These are phyloP conservation scores for Paramecium sonneborni DNA, from an alignment of 73 alveolate species.

Conservation along the genomic window DNA sequence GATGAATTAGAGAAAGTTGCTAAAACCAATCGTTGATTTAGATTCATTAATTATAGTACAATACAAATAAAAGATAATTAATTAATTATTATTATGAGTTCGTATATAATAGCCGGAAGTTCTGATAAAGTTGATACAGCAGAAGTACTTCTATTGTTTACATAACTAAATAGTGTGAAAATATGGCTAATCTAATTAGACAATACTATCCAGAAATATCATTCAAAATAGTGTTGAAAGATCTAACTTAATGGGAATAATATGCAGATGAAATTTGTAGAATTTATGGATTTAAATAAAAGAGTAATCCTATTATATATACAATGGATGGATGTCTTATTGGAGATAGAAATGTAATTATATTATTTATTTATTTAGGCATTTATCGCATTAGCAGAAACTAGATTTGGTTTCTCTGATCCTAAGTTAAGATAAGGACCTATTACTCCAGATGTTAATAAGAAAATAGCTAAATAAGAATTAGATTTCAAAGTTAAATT, in stretches of 20 bases:
- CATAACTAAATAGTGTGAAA: neutral
- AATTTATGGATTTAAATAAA: conserved; percentile 44
- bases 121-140: conserved; percentile 46
- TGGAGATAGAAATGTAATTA: conserved; percentile 41
- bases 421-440: conserved; percentile 48
- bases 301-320: conserved; percentile 33
- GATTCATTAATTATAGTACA: neutral
- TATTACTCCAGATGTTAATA: conserved; percentile 50
- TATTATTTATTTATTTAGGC: neutral
- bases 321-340: conserved; percentile 11
- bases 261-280: conserved; percentile 49
- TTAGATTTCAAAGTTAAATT: conserved; percentile 1
- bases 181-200: conserved; percentile 37
- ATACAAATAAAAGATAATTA: neutral
- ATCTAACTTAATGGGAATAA: conserved; percentile 53
- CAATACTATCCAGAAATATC: conserved; percentile 39
- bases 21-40: conserved; percentile 94
- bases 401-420: conserved; percentile 15
- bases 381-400: conserved; percentile 16
- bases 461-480: conserved; percentile 43
- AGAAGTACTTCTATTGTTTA: neutral
- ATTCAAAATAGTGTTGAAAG: conserved; percentile 39
- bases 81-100: conserved; percentile 19
- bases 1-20: conserved; percentile 98
- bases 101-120: conserved; percentile 43